Conservation (phyloP, 331 rosid species). For the Arachis monticola region DNA sequence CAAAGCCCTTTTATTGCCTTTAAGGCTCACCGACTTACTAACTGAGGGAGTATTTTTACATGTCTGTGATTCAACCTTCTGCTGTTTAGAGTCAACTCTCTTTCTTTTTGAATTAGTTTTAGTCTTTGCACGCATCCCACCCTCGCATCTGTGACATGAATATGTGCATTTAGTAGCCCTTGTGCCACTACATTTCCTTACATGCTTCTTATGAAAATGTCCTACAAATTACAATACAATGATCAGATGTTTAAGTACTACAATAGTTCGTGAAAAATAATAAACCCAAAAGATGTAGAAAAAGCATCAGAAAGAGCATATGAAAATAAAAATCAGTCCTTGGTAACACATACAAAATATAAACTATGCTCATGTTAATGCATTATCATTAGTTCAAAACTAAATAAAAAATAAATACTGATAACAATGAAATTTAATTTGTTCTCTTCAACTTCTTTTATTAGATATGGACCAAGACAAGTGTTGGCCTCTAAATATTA, state of each 20-base stretch:
- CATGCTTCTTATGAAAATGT: slow-evolving; percentile 91
- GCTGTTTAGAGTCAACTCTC: slow-evolving; percentile 55
- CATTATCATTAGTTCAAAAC: not conserved
- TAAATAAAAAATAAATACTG: not conserved
- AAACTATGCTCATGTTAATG: slow-evolving; percentile 17
- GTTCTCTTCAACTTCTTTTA: too few relatives aligned
- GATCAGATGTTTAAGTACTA: slow-evolving; percentile 40
- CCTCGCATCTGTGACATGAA: slow-evolving; percentile 77
- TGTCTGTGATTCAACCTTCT: slow-evolving; percentile 50
- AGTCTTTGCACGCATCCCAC: slow-evolving; percentile 49
- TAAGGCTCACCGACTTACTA: slow-evolving; percentile 54
- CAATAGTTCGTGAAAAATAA: slow-evolving; percentile 29
- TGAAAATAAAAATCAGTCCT: slow-evolving; percentile 30
- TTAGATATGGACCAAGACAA: too few relatives aligned
- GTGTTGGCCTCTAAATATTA: too few relatives aligned
- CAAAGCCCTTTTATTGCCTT: slow-evolving; percentile 54
- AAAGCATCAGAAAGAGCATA: slow-evolving; percentile 32
- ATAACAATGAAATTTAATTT: too few relatives aligned
- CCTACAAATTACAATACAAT: slow-evolving; percentile 55
- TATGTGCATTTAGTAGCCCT: slow-evolving; percentile 51
- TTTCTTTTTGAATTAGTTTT: slow-evolving; percentile 49
- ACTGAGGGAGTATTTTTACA: slow-evolving; percentile 50
- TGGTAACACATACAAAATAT: slow-evolving; percentile 1
- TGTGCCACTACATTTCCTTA: slow-evolving; percentile 64
- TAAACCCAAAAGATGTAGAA: slow-evolving; percentile 7